Conservation (phyloP, 371 early-diverging fungal species). For the Syncephalastrum contaminatum region DNA sequence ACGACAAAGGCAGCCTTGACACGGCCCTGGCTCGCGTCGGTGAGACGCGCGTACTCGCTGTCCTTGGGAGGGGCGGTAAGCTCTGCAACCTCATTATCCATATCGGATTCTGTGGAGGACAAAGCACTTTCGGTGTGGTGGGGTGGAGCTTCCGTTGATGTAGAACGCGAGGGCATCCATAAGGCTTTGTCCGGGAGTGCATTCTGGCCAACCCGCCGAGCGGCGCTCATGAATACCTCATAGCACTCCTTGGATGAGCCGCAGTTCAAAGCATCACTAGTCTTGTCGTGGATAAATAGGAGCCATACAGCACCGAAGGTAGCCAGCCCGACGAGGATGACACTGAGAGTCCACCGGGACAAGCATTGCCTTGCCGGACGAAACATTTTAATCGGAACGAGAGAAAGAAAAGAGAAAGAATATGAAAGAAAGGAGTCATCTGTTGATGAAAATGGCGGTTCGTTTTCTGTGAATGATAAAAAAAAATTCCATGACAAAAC, state of each 20-base stretch:
- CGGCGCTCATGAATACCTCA: conserved; percentile 11
- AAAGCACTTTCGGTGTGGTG: too few relatives aligned
- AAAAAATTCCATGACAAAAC: too few relatives aligned
- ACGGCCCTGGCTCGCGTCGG: conserved; percentile 19
- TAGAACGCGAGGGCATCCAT: too few relatives aligned
- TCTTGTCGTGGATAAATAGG: background rate
- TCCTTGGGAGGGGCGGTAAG: conserved; percentile 8
- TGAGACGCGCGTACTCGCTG: conserved; percentile 20
- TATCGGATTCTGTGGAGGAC: too few relatives aligned
- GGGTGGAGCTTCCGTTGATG: too few relatives aligned
- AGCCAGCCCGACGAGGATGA: conserved; percentile 3
- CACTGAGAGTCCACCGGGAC: conserved; percentile 19
- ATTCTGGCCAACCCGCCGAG: conserved; percentile 4
- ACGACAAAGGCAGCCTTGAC: conserved; percentile 63
- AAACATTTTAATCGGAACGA: conserved; percentile 7
- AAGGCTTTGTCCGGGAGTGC: background rate
- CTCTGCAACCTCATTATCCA: too few relatives aligned
- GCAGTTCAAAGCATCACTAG: background rate
- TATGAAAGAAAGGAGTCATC: background rate
- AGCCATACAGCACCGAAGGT: conserved; percentile 1
- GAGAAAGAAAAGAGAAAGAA: conserved; percentile 7
- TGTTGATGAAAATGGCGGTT: too few relatives aligned
- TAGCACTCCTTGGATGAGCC: conserved; percentile 16
- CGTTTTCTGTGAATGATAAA: too few relatives aligned
- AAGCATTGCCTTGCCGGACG: conserved; percentile 17